A percentile compares a stretch with the other conserved stretches of the same genome.
Evolutionary conservation across 2,329 filamentous ascomycete species (phyloP).

Genomic region (Penicillium palitans): DNA sequence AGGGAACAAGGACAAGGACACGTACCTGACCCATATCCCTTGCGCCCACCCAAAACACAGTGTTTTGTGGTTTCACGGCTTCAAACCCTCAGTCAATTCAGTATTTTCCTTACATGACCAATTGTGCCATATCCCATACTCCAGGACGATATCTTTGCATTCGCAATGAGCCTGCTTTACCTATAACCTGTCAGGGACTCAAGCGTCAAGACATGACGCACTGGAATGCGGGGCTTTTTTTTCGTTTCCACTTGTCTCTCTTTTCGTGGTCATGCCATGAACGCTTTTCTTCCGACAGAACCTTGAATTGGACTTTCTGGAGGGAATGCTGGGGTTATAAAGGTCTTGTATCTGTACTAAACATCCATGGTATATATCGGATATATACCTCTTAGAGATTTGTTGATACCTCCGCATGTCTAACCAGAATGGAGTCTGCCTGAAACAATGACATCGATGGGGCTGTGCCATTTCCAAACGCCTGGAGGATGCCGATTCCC

Average conservation of each 20-base stretch:
- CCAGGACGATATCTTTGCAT: not conserved
- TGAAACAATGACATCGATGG: constrained; percentile 12
- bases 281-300: not conserved
- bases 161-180: not conserved
- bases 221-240: constrained; percentile 12
- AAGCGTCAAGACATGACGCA: constrained; percentile 10
- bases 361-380: not conserved
- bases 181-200: not conserved
- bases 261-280: not conserved
- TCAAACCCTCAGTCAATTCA: constrained; percentile 8
- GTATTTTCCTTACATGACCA: constrained; percentile 15
- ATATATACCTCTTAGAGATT: not conserved
- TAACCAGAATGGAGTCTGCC: not conserved
- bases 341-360: not conserved
- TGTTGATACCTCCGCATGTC: not conserved
- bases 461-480: constrained; percentile 17
- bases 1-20: constrained; percentile 11
- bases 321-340: not conserved
- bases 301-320: not conserved
- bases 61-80: constrained; percentile 16
- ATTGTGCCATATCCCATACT: constrained; percentile 17
- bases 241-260: constrained; percentile 7
- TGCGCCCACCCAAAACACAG: constrained; percentile 17
- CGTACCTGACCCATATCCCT: constrained; percentile 29
- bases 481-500: not conserved